Evolutionary conservation across 1,139 yeast genomes (phyloP).

Genomic region (Pichia sp.): DNA sequence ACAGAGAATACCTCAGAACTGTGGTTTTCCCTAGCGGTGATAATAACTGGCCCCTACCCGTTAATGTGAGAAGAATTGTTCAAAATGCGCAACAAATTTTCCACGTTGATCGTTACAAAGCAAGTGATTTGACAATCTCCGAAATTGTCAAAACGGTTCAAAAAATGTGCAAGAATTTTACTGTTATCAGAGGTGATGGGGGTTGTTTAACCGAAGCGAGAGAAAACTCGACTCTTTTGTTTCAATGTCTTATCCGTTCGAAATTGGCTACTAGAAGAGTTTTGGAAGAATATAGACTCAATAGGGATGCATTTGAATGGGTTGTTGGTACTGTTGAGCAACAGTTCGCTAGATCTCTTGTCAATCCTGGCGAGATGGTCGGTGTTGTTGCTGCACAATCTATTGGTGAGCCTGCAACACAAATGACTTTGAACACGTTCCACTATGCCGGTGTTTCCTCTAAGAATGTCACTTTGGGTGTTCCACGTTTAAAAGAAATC

Average conservation of each 20-base stretch:
- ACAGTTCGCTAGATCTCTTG: constrained; percentile 88
- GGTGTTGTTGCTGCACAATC: constrained; percentile 99
- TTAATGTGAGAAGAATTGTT: constrained; percentile 90
- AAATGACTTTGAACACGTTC: constrained; percentile 98
- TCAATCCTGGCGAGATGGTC: constrained; percentile 99
- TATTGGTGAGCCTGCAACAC: constrained; percentile 99
- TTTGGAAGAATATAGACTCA: constrained; percentile 83
- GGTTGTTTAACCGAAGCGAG: constrained; percentile 79
- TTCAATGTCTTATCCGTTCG: constrained; percentile 89
- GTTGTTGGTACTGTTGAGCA: constrained; percentile 89
- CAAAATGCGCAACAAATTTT: constrained; percentile 97
- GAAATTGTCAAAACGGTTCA: constrained; percentile 77
- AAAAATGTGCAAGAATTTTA: constrained; percentile 60
- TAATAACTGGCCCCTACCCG: constrained; percentile 96
- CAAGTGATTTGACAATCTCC: constrained; percentile 81
- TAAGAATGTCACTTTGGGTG: constrained; percentile 98
- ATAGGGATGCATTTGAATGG: constrained; percentile 90
- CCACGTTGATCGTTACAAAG: constrained; percentile 86
- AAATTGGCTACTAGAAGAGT: constrained; percentile 89
- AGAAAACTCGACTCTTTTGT: constrained; percentile 82
- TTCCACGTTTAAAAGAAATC: constrained; percentile 98
- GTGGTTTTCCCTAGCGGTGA: constrained; percentile 90
- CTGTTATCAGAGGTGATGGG: constrained; percentile 80
- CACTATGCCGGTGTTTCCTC: constrained; percentile 99
- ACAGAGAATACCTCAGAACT: constrained; percentile 75